Conservation (phyloP, 345 rosid genomes). For the Durio zibethinus region DNA sequence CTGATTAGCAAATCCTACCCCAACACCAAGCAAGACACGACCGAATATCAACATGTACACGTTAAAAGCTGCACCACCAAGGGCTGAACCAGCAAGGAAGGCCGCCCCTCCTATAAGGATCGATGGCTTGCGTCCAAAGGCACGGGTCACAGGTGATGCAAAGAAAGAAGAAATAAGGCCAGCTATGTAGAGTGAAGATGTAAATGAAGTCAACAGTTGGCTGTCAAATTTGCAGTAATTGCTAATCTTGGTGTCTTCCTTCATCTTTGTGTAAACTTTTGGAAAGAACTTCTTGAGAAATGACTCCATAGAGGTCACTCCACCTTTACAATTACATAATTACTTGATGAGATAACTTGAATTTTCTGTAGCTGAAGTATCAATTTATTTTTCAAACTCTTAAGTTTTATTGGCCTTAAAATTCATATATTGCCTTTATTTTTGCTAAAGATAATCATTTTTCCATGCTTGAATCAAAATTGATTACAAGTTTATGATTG, state of each 20-base stretch:
- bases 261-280: slow-evolving; percentile 49
- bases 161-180: slow-evolving; percentile 58
- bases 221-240: slow-evolving; percentile 74
- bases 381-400: background rate
- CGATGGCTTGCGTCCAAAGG: slow-evolving; percentile 61
- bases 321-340: slow-evolving; percentile 38
- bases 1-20: slow-evolving; percentile 79
- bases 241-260: slow-evolving; percentile 41
- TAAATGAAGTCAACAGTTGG: slow-evolving; percentile 64
- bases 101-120: slow-evolving; percentile 54
- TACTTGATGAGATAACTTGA: background rate
- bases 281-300: slow-evolving; percentile 57
- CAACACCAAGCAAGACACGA: slow-evolving; percentile 62
- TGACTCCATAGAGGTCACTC: slow-evolving; percentile 83
- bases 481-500: background rate
- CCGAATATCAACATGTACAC: slow-evolving; percentile 61
- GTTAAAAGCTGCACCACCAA: slow-evolving; percentile 51
- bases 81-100: slow-evolving; percentile 56
- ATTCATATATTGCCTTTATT: background rate
- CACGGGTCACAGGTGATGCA: slow-evolving; percentile 53
- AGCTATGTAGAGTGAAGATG: slow-evolving; percentile 73
- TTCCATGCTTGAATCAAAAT: background rate
- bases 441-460: background rate
- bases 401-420: background rate
- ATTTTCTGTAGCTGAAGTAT: background rate